Evolutionary conservation across 1,284 basidiomycete genomes (phyloP).

Genomic region (Sporisorium iseilematis-ciliati): DNA sequence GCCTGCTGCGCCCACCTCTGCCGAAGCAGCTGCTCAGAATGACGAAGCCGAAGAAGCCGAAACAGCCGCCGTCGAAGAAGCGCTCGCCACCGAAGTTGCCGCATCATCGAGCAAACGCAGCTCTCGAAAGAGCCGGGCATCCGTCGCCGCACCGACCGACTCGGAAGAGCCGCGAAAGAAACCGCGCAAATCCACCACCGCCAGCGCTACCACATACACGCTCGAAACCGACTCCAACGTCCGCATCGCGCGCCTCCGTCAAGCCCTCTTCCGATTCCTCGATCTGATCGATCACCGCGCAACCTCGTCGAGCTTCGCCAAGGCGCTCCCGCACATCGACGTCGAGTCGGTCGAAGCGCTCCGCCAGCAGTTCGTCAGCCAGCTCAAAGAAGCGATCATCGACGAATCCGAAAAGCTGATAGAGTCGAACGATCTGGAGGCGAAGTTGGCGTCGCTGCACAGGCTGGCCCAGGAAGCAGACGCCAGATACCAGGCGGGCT

Average conservation of each 20-base stretch:
- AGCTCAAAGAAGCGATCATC: conserved; percentile 57
- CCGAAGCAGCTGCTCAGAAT: neutral
- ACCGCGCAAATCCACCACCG: conserved; percentile 22
- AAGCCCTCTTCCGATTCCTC: conserved; percentile 58
- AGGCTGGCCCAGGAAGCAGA: conserved; percentile 57
- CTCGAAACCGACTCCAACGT: conserved; percentile 20
- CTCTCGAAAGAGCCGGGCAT: conserved; percentile 20
- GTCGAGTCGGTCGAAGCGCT: conserved; percentile 45
- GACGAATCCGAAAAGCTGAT: conserved; percentile 57
- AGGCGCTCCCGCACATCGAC: conserved; percentile 51
- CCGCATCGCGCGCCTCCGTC: conserved; percentile 54
- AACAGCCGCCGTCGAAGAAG: conserved; percentile 14
- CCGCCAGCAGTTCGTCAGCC: conserved; percentile 53
- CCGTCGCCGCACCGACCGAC: conserved; percentile 1
- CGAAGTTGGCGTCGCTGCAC: conserved; percentile 53
- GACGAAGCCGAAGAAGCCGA: conserved; percentile 11
- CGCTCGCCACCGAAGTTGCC: conserved; percentile 3
- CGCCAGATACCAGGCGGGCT: conserved; percentile 41
- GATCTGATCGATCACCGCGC: conserved; percentile 60
- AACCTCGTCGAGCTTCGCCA: conserved; percentile 44
- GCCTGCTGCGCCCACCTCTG: neutral
- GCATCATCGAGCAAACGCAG: conserved; percentile 17
- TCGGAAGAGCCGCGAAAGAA: conserved; percentile 17
- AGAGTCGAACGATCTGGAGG: conserved; percentile 48
- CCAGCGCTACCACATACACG: conserved; percentile 2